phyloP scores from a whole-genome alignment of 768 basidiomycete genomes.

The Imleria badia region DNA sequence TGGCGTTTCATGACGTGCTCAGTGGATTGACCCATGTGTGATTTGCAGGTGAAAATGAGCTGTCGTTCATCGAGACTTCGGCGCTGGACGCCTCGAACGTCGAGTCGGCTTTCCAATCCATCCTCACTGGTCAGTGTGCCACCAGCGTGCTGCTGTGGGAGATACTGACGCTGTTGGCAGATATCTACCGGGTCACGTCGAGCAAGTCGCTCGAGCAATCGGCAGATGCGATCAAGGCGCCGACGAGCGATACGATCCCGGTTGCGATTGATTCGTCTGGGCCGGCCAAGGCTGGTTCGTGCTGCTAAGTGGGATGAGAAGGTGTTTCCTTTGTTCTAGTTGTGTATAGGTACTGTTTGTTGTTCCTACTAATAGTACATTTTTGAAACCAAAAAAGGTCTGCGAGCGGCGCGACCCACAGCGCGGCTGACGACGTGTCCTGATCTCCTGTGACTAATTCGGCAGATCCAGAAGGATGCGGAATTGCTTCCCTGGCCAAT shows the following conservation, averaged over 20 bases:
- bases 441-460: conserved; percentile 93
- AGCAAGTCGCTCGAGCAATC: conserved; percentile 91
- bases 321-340: conserved; percentile 13
- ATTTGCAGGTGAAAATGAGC: conserved; percentile 75
- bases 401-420: conserved; percentile 71
- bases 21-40: conserved; percentile 1
- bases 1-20: conserved; percentile 10
- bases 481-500: conserved; percentile 92
- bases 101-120: conserved; percentile 95
- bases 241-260: conserved; percentile 81
- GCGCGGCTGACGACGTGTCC: conserved; percentile 85
- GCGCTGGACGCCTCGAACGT: conserved; percentile 99
- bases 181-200: conserved; percentile 97
- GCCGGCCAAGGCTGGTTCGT: conserved; percentile 53
- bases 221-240: conserved; percentile 72
- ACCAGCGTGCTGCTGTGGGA: not conserved
- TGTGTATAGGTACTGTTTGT: conserved; percentile 28
- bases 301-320: conserved; percentile 47
- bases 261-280: conserved; percentile 68
- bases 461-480: conserved; percentile 83
- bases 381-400: conserved; percentile 52
- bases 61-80: conserved; percentile 98
- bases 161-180: conserved; percentile 40
- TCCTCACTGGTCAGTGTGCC: conserved; percentile 72
- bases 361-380: conserved; percentile 25